Evolutionary conservation across 2,329 filamentous ascomycete species (phyloP).

Genomic region (Paecilomyces niveus): DNA sequence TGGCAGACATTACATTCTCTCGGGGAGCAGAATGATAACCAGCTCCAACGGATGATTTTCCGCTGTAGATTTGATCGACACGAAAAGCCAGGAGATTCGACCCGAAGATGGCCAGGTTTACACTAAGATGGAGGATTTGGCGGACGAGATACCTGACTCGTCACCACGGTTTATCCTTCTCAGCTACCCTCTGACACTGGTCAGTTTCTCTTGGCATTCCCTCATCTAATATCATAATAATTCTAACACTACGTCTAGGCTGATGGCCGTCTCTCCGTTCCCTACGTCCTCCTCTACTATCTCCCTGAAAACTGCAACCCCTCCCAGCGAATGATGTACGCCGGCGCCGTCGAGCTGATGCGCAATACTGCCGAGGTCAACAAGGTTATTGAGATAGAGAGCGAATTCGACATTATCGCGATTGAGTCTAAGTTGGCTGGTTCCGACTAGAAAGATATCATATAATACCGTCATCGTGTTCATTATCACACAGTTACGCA

Average conservation of each 20-base stretch:
- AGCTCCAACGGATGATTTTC: slow-evolving; percentile 12
- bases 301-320: slow-evolving; percentile 85
- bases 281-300: slow-evolving; percentile 93
- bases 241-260: slow-evolving; percentile 43
- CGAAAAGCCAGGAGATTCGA: slow-evolving; percentile 80
- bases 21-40: slow-evolving; percentile 1
- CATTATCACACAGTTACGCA: background rate
- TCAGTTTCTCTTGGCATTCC: slow-evolving; percentile 36
- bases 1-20: background rate
- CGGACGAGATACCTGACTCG: slow-evolving; percentile 86
- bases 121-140: slow-evolving; percentile 70
- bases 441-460: background rate
- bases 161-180: slow-evolving; percentile 83
- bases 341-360: slow-evolving; percentile 92
- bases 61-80: slow-evolving; percentile 75
- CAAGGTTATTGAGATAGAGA: slow-evolving; percentile 76
- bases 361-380: slow-evolving; percentile 87
- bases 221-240: background rate
- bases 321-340: slow-evolving; percentile 86
- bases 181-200: slow-evolving; percentile 82
- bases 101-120: slow-evolving; percentile 77
- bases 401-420: slow-evolving; percentile 72
- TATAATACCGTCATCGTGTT: background rate
- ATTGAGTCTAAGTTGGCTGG: slow-evolving; percentile 47
- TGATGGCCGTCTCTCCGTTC: slow-evolving; percentile 77